Evolutionary conservation across 73 alveolate genomes (phyloP).

Genomic region (Diophrys sp.): DNA sequence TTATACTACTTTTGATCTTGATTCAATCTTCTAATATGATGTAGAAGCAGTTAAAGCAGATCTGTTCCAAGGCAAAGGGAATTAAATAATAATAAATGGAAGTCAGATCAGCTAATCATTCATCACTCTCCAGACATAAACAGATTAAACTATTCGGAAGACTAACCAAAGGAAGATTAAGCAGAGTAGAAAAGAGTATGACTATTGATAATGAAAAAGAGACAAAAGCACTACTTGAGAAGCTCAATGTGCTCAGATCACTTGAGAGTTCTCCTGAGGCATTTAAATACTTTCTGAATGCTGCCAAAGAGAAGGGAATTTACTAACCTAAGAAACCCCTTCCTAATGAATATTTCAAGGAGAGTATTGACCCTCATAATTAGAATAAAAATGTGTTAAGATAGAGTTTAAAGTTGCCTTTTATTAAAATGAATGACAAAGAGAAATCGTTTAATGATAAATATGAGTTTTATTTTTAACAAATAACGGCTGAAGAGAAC

Average conservation of each 20-base stretch:
- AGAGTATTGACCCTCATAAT: neutral
- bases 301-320: neutral
- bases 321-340: neutral
- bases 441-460: neutral
- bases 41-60: too few species aligned
- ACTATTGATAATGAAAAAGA: neutral
- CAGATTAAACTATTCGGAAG: too few species aligned
- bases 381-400: neutral
- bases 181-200: too few species aligned
- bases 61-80: too few species aligned
- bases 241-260: neutral
- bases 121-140: too few species aligned
- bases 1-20: too few species aligned
- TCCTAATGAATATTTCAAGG: neutral
- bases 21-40: too few species aligned
- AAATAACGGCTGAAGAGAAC: too few species aligned
- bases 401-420: neutral
- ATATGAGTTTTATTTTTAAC: neutral
- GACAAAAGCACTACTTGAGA: neutral
- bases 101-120: too few species aligned
- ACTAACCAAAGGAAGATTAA: neutral
- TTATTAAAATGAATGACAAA: neutral
- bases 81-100: too few species aligned
- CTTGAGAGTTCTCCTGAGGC: neutral
- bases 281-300: neutral